A percentile compares a stretch with the other conserved stretches of the same genome.
Conservation (phyloP, 202 grass and related monocot species). For the Cymbopogon flexuosus region DNA sequence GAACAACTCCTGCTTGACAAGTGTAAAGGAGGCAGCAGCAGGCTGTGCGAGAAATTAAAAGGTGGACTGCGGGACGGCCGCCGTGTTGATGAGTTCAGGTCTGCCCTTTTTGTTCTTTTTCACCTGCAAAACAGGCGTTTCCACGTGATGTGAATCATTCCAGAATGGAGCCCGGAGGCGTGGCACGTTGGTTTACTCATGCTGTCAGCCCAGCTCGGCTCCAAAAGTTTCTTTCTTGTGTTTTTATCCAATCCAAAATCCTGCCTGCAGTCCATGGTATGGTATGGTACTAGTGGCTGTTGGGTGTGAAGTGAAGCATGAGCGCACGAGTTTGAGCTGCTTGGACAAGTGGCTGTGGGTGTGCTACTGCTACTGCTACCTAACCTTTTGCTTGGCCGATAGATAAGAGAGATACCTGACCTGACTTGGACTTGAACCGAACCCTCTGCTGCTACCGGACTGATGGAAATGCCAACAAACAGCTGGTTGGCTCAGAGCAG, state of each 20-base stretch:
- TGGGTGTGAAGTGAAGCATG: neutral
- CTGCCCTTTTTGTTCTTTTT: constrained; percentile 3
- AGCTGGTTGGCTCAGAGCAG: neutral
- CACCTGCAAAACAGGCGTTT: constrained; percentile 39
- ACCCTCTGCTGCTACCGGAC: constrained; percentile 4
- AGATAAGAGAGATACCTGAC: neutral
- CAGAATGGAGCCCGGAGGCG: constrained; percentile 14
- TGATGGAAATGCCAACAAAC: constrained; percentile 9
- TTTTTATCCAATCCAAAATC: neutral
- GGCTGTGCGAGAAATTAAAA: neutral
- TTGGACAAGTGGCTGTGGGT: neutral
- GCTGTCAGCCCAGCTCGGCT: neutral
- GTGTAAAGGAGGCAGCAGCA: constrained; percentile 29
- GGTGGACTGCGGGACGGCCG: neutral
- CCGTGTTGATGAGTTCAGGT: neutral
- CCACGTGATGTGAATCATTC: constrained; percentile 43
- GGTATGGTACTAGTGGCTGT: no score
- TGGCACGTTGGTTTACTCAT: constrained; percentile 4
- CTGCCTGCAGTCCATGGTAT: neutral
- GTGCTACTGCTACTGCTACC: neutral
- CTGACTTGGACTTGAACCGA: constrained; percentile 14
- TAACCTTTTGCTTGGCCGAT: constrained; percentile 32
- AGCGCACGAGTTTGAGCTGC: neutral
- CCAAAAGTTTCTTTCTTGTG: neutral
- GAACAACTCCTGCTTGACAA: constrained; percentile 27